Percentiles rank a stretch among this genome's conserved stretches.
Conservation (phyloP, 73 alveolate genomes). For the Tetrahymena elliotti region DNA sequence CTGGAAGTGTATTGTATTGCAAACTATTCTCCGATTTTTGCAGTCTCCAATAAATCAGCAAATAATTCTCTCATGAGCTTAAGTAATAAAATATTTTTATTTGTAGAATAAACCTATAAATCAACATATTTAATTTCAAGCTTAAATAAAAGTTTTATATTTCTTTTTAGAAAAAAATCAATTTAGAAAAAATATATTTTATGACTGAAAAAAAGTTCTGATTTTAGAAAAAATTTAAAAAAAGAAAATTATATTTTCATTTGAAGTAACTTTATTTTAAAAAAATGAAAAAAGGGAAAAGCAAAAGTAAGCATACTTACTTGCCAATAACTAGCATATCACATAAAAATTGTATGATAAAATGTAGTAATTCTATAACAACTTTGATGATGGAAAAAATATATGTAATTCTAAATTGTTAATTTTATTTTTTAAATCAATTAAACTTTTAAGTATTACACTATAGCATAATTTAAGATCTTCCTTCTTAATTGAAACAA, state of each 20-base stretch:
- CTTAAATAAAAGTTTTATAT: too few relatives aligned
- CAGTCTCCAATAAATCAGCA: background rate
- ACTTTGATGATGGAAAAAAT: background rate
- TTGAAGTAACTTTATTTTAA: too few relatives aligned
- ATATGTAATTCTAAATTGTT: too few relatives aligned
- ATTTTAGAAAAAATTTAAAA: too few relatives aligned
- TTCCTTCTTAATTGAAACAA: conserved; percentile 37
- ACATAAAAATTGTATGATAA: background rate
- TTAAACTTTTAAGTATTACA: background rate
- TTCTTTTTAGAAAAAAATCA: too few relatives aligned
- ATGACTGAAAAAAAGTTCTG: too few relatives aligned
- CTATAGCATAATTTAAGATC: conserved; percentile 13
- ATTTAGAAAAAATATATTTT: too few relatives aligned
- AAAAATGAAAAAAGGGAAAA: background rate
- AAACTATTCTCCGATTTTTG: background rate
- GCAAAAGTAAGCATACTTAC: background rate
- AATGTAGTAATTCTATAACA: background rate
- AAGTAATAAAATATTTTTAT: background rate
- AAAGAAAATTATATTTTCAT: too few relatives aligned
- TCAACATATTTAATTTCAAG: too few relatives aligned
- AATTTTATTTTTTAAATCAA: too few relatives aligned
- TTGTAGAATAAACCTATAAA: background rate
- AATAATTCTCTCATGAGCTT: background rate
- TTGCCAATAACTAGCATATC: background rate
- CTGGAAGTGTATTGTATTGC: background rate